phyloP scores from a whole-genome alignment of 192 early-diverging fungal genomes.

The Umbelopsis vinacea region DNA sequence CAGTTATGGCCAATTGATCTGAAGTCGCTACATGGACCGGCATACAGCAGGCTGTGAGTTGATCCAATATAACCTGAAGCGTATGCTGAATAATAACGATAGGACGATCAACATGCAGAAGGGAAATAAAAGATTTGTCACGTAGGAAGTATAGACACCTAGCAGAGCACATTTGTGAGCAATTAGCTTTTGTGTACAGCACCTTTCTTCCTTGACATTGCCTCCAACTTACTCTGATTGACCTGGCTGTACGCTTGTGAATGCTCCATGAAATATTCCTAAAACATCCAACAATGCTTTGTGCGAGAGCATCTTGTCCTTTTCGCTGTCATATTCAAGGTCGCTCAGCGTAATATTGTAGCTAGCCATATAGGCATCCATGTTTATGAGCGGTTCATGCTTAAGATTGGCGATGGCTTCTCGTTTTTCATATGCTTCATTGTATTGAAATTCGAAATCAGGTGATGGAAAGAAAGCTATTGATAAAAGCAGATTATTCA shows the following conservation, averaged over 20 bases:
- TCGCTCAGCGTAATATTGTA: background rate
- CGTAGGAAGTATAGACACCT: conserved; percentile 13
- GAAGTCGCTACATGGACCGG: background rate
- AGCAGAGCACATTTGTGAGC: background rate
- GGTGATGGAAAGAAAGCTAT: conserved; percentile 2
- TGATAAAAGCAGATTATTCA: background rate
- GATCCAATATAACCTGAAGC: conserved; percentile 3
- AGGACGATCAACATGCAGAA: background rate
- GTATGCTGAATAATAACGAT: background rate
- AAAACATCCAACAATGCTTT: background rate
- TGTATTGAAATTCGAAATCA: background rate
- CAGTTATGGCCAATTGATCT: background rate
- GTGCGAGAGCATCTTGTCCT: conserved; percentile 4
- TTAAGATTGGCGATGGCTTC: conserved; percentile 8
- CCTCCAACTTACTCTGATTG: conserved; percentile 2
- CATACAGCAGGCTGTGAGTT: background rate
- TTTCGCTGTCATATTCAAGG: conserved; percentile 8
- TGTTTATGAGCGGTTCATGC: background rate
- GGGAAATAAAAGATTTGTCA: background rate
- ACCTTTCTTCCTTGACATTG: background rate
- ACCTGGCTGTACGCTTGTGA: background rate
- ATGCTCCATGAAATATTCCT: background rate
- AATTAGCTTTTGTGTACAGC: background rate
- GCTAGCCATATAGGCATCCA: conserved; percentile 11
- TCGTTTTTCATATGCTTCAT: background rate